Evolutionary conservation across 495 filamentous ascomycete genomes (phyloP).

Genomic region (Aspergillus homomorphus): DNA sequence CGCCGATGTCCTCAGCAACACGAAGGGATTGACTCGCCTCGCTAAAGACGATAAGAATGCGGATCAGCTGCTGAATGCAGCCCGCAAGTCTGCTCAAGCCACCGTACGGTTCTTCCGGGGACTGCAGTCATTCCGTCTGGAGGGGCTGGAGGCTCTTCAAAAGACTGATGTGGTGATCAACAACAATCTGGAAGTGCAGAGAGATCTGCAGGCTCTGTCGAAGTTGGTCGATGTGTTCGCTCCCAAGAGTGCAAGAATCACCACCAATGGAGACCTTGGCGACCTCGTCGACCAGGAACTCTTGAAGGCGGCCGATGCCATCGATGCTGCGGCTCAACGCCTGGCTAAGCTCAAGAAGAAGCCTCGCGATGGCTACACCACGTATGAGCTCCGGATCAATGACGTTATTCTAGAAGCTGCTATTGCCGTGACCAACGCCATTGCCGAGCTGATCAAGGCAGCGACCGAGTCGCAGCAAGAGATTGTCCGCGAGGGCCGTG

Average conservation of each 20-base stretch:
- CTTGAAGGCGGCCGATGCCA: constrained; percentile 90
- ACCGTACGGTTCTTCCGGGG: constrained; percentile 95
- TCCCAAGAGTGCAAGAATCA: constrained; percentile 76
- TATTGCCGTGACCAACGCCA: constrained; percentile 93
- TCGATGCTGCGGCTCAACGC: constrained; percentile 84
- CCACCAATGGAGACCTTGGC: constrained; percentile 80
- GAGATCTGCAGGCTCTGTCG: constrained; percentile 84
- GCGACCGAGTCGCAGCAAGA: constrained; percentile 93
- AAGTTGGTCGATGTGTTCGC: constrained; percentile 90
- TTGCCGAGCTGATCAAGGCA: constrained; percentile 92
- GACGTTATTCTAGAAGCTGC: constrained; percentile 93
- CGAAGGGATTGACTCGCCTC: constrained; percentile 91
- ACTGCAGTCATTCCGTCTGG: constrained; percentile 88
- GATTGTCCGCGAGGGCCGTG: constrained; percentile 93
- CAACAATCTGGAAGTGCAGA: constrained; percentile 90
- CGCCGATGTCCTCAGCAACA: constrained; percentile 91
- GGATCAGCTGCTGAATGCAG: constrained; percentile 75
- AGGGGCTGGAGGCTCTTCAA: constrained; percentile 78
- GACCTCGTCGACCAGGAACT: constrained; percentile 92
- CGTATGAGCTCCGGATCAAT: constrained; percentile 92
- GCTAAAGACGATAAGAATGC: constrained; percentile 92
- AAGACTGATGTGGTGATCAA: constrained; percentile 96
- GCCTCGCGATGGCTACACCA: constrained; percentile 89
- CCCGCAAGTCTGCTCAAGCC: constrained; percentile 79
- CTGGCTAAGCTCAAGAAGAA: constrained; percentile 90